Evolutionary conservation across 768 basidiomycete species (phyloP).

Genomic region (Xerocomus spinulosus): DNA sequence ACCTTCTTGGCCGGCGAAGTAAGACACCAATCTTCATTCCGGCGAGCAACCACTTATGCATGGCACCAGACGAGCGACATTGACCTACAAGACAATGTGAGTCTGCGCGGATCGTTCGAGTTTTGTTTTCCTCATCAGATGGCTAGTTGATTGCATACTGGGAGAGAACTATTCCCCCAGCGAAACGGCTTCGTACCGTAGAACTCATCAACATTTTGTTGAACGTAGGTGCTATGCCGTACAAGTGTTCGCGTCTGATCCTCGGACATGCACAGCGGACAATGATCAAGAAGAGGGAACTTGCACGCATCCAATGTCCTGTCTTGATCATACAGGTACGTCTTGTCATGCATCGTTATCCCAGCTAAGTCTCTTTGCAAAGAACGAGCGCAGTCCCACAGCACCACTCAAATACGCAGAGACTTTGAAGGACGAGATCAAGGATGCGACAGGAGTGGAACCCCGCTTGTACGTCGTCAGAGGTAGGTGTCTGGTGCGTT

Average conservation of each 20-base stretch:
- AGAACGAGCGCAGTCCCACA: slow-evolving; percentile 59
- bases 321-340: slow-evolving; percentile 66
- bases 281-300: slow-evolving; percentile 43
- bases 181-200: slow-evolving; percentile 45
- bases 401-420: slow-evolving; percentile 58
- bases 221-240: slow-evolving; percentile 43
- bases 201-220: slow-evolving; percentile 53
- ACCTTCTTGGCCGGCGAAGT: slow-evolving; percentile 55
- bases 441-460: slow-evolving; percentile 42
- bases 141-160: slow-evolving; percentile 62
- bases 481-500: slow-evolving; percentile 36
- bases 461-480: slow-evolving; percentile 55
- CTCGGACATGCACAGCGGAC: slow-evolving; percentile 42
- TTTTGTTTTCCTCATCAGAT: slow-evolving; percentile 7
- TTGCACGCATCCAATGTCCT: slow-evolving; percentile 55
- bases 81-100: slow-evolving; percentile 63
- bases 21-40: slow-evolving; percentile 19
- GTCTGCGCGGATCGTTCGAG: slow-evolving; percentile 16
- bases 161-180: slow-evolving; percentile 53
- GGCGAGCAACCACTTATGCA: slow-evolving; percentile 1
- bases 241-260: neutral
- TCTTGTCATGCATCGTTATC: neutral
- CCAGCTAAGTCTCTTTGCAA: slow-evolving; percentile 2
- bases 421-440: slow-evolving; percentile 43
- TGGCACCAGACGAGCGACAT: slow-evolving; percentile 28